Conservation (phyloP, 495 filamentous ascomycete species). For the Penicillium paradoxum region DNA sequence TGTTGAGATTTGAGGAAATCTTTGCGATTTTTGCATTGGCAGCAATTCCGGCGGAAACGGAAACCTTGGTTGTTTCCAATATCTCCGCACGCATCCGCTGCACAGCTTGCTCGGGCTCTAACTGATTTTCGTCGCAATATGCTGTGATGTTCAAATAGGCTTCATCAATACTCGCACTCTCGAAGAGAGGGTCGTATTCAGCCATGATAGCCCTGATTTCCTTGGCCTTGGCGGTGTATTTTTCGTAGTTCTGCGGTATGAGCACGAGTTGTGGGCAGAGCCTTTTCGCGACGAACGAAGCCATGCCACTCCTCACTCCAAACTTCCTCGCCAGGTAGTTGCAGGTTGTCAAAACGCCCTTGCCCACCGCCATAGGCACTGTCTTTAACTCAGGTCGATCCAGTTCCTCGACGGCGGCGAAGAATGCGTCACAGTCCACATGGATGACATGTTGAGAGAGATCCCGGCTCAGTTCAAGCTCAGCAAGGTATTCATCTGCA, state of each 20-base stretch:
- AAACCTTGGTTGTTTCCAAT: conserved; percentile 71
- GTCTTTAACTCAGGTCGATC: conserved; percentile 85
- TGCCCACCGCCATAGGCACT: conserved; percentile 89
- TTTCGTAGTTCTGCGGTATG: conserved; percentile 78
- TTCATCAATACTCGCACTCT: conserved; percentile 92
- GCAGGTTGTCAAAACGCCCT: conserved; percentile 88
- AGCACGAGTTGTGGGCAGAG: conserved; percentile 86
- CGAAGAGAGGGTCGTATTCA: conserved; percentile 83
- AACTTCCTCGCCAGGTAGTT: conserved; percentile 91
- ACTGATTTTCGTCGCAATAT: conserved; percentile 66
- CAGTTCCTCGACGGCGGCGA: conserved; percentile 89
- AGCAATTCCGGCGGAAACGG: conserved; percentile 90
- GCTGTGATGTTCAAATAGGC: conserved; percentile 94
- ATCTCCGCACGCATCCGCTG: conserved; percentile 72
- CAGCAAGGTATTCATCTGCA: conserved; percentile 76
- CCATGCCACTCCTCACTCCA: conserved; percentile 91
- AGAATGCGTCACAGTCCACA: conserved; percentile 98
- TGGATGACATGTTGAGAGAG: conserved; percentile 83
- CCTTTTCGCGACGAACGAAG: conserved; percentile 89
- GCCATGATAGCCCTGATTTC: conserved; percentile 81
- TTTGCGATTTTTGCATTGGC: conserved; percentile 92
- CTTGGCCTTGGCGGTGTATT: conserved; percentile 85
- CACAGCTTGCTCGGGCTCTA: conserved; percentile 68
- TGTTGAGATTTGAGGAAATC: conserved; percentile 90
- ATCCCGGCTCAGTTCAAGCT: conserved; percentile 74